Conservation (phyloP, 495 filamentous ascomycete species). For the Glonium stellatum region DNA sequence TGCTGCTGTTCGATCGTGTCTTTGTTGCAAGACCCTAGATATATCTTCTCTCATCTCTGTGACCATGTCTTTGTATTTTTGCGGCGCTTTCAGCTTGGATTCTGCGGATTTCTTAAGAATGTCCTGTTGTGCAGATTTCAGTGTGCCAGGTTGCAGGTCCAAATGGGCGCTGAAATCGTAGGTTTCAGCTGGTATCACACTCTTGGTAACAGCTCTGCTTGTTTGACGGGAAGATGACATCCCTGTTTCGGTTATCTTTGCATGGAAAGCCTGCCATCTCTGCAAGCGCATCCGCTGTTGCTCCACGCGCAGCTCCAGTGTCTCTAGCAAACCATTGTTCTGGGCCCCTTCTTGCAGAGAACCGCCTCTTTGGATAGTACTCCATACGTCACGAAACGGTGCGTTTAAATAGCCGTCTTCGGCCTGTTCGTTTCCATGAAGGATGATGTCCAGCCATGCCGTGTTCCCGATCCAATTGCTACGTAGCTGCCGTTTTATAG, state of each 20-base stretch:
- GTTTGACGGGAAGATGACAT: slow-evolving; percentile 11
- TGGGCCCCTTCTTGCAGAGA: slow-evolving; percentile 44
- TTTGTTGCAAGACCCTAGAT: slow-evolving; percentile 2
- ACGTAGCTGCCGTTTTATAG: slow-evolving; percentile 48
- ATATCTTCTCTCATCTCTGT: slow-evolving; percentile 21
- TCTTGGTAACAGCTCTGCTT: slow-evolving; percentile 8
- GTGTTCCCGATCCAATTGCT: slow-evolving; percentile 70
- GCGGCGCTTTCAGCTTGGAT: not conserved
- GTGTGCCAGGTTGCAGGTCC: slow-evolving; percentile 7
- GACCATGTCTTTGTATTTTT: slow-evolving; percentile 16
- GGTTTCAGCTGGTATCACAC: not conserved
- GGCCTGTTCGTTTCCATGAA: slow-evolving; percentile 54
- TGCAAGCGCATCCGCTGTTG: slow-evolving; percentile 56
- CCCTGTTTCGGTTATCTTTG: slow-evolving; percentile 35
- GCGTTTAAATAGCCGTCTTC: slow-evolving; percentile 58
- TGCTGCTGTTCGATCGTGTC: slow-evolving; percentile 5
- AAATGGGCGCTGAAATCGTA: slow-evolving; percentile 17
- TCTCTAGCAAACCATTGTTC: slow-evolving; percentile 53
- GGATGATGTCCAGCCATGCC: slow-evolving; percentile 58
- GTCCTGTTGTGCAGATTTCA: not conserved
- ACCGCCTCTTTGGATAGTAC: slow-evolving; percentile 48
- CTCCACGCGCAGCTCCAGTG: slow-evolving; percentile 56
- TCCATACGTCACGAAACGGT: slow-evolving; percentile 62
- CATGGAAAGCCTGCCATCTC: slow-evolving; percentile 65
- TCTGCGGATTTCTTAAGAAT: not conserved